These are phyloP conservation scores for Brassica napus DNA, from an alignment of 345 rosid species.

Conservation along the genomic window Da-Ae NC_063448.1:26213501-26214000, in stretches of 20 bases:
- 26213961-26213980: conserved; percentile 1
- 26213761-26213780: conserved; percentile 67
- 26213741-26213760: conserved; percentile 88
- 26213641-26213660: neutral
- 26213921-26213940: conserved; percentile 1
- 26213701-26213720: neutral
- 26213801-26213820: conserved; percentile 67
- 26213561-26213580: neutral
- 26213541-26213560: neutral
- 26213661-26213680: neutral
- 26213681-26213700: neutral
- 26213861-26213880: conserved; percentile 97
- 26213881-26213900: conserved; percentile 43
- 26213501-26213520: conserved; percentile 76
- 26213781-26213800: conserved; percentile 83
- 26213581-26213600: neutral
- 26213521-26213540: neutral
- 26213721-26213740: neutral
- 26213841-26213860: conserved; percentile 89
- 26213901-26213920: conserved; percentile 1
- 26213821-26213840: conserved; percentile 65
- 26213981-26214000: neutral
- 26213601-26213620: neutral
- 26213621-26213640: neutral
- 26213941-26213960: neutral